Evolutionary conservation across 495 filamentous ascomycete species (phyloP).

Genomic region (Penicillium ochrochloron): DNA sequence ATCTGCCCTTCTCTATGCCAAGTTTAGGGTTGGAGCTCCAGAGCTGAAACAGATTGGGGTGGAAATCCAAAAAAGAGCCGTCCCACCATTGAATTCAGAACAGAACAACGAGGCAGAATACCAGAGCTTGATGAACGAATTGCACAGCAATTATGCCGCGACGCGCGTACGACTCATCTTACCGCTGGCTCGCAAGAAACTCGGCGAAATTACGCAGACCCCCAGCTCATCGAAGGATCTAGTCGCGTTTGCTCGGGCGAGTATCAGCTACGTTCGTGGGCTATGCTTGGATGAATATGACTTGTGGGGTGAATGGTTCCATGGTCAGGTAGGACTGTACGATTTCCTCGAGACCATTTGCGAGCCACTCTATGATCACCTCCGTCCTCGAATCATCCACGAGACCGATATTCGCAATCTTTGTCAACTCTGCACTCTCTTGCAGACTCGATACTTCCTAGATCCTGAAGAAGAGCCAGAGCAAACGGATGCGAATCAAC

Average conservation of each 20-base stretch:
- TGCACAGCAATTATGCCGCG: conserved; percentile 67
- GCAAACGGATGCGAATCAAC: conserved; percentile 53
- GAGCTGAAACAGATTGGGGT: conserved; percentile 68
- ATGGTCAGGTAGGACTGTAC: conserved; percentile 67
- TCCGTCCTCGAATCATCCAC: conserved; percentile 71
- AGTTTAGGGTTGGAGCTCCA: conserved; percentile 71
- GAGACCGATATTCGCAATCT: conserved; percentile 74
- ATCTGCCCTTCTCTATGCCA: conserved; percentile 77
- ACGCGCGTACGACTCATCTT: conserved; percentile 62
- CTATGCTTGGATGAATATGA: conserved; percentile 77
- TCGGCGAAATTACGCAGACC: conserved; percentile 65
- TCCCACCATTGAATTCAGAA: conserved; percentile 62
- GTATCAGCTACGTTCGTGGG: conserved; percentile 71
- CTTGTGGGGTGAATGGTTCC: conserved; percentile 77
- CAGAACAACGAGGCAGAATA: conserved; percentile 69
- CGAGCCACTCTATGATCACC: conserved; percentile 75
- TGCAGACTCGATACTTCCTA: conserved; percentile 83
- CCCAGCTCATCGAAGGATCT: conserved; percentile 71
- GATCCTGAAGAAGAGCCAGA: conserved; percentile 73
- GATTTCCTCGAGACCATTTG: conserved; percentile 75
- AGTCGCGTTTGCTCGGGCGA: conserved; percentile 68
- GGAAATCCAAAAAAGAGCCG: conserved; percentile 71
- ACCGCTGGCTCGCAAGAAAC: conserved; percentile 64
- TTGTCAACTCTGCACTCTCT: conserved; percentile 78
- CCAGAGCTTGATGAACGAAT: conserved; percentile 66